phyloP scores from a whole-genome alignment of 1,139 yeast genomes.

The Pichia sp. region DNA sequence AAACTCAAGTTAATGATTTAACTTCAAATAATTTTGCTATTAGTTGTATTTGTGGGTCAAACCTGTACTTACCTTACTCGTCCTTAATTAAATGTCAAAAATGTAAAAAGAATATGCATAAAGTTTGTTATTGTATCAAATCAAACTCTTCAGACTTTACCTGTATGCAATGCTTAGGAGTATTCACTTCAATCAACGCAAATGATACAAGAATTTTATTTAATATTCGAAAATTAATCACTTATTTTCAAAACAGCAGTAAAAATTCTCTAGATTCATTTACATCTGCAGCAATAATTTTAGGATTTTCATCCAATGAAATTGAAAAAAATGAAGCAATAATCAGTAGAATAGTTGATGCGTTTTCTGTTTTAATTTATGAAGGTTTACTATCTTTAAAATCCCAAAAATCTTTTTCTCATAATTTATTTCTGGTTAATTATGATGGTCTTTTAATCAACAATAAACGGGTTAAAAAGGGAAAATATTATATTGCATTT shows the following conservation, averaged over 20 bases:
- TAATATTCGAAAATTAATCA: constrained; percentile 19
- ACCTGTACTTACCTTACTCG: constrained; percentile 10
- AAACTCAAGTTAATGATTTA: constrained; percentile 18
- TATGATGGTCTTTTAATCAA: constrained; percentile 15
- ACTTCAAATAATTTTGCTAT: background rate
- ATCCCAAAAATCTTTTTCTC: constrained; percentile 10
- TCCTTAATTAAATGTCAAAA: constrained; percentile 14
- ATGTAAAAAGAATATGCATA: constrained; percentile 17
- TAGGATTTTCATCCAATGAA: constrained; percentile 4
- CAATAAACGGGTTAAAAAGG: constrained; percentile 13
- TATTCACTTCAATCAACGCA: background rate
- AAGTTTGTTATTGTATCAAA: constrained; percentile 15
- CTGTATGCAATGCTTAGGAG: constrained; percentile 12
- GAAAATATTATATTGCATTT: constrained; percentile 16
- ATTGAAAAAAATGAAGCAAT: background rate
- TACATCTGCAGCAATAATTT: background rate
- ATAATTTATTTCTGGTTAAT: constrained; percentile 14
- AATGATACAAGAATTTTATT: constrained; percentile 16
- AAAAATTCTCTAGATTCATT: constrained; percentile 3
- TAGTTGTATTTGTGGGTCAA: constrained; percentile 18
- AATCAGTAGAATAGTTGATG: constrained; percentile 10
- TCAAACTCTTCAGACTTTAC: constrained; percentile 5
- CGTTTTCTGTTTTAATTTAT: constrained; percentile 18
- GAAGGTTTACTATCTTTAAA: constrained; percentile 16
- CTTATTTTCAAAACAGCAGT: constrained; percentile 8